Conservation (phyloP, 345 rosid species). For the Pseudoturritis turrita region DNA sequence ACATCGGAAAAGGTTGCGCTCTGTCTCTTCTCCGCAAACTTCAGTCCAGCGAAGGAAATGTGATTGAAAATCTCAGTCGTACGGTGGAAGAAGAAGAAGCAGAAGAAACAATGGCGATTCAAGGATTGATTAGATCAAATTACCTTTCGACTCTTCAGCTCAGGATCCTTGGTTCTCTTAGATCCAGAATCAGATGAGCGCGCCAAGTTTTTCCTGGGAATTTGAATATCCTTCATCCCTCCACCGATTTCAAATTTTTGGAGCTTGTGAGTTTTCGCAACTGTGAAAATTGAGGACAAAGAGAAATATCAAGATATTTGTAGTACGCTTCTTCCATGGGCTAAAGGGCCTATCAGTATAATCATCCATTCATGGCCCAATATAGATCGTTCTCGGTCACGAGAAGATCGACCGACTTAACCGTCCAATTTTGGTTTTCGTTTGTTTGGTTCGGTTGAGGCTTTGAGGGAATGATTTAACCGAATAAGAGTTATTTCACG, state of each 20-base stretch:
- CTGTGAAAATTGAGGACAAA: not conserved
- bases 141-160: slow-evolving; percentile 32
- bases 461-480: not conserved
- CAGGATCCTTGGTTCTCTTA: slow-evolving; percentile 22
- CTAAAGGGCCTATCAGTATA: not conserved
- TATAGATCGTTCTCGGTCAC: not conserved
- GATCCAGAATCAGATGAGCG: slow-evolving; percentile 21
- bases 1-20: slow-evolving; percentile 21
- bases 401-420: not conserved
- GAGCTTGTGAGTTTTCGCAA: not conserved
- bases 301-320: not conserved
- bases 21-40: slow-evolving; percentile 30
- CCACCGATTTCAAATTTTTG: not conserved
- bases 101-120: not conserved
- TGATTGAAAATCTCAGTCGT: not conserved
- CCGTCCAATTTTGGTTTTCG: not conserved
- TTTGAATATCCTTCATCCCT: slow-evolving; percentile 33
- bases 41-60: slow-evolving; percentile 5
- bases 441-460: not conserved
- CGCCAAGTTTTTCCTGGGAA: slow-evolving; percentile 26
- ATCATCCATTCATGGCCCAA: slow-evolving; percentile 5
- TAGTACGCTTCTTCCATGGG: slow-evolving; percentile 10
- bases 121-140: not conserved
- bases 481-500: not conserved
- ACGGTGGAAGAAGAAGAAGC: not conserved